These are phyloP conservation scores for Termitomyces sp. DNA, from an alignment of 1,284 basidiomycete species.

Conservation along the genomic window DNA sequence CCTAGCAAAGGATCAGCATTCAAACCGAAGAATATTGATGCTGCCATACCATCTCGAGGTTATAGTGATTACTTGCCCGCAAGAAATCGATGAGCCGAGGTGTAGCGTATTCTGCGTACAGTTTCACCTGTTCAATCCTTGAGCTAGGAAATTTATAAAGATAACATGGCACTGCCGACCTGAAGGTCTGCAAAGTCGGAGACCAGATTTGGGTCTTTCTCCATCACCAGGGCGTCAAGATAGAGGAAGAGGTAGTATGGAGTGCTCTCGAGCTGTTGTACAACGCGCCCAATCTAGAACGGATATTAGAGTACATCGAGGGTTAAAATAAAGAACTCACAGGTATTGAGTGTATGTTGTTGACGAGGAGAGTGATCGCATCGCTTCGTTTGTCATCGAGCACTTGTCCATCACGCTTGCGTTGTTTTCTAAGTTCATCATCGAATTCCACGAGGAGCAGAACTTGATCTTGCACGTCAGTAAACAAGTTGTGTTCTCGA, in stretches of 20 bases:
- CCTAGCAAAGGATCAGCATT: constrained; percentile 39
- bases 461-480: constrained; percentile 91
- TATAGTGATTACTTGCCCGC: constrained; percentile 89
- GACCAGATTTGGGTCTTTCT: constrained; percentile 80
- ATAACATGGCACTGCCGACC: constrained; percentile 33
- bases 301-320: background rate
- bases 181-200: constrained; percentile 83
- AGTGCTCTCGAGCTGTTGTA: constrained; percentile 76
- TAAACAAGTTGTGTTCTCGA: constrained; percentile 90
- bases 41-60: constrained; percentile 68
- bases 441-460: constrained; percentile 92
- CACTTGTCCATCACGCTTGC: constrained; percentile 37
- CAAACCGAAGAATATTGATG: background rate
- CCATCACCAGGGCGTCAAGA: constrained; percentile 79
- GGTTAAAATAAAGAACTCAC: constrained; percentile 41
- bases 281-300: constrained; percentile 76
- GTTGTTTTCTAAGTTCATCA: constrained; percentile 73
- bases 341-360: constrained; percentile 95
- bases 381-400: constrained; percentile 45
- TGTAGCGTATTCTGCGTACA: constrained; percentile 88
- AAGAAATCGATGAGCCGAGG: constrained; percentile 84
- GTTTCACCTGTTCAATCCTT: constrained; percentile 54
- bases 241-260: constrained; percentile 90
- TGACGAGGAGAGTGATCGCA: constrained; percentile 85
- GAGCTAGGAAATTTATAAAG: background rate